These are phyloP conservation scores for Cytospora paraplurivora DNA, from an alignment of 2,329 filamentous ascomycete genomes.

Conservation along the genomic window DNA sequence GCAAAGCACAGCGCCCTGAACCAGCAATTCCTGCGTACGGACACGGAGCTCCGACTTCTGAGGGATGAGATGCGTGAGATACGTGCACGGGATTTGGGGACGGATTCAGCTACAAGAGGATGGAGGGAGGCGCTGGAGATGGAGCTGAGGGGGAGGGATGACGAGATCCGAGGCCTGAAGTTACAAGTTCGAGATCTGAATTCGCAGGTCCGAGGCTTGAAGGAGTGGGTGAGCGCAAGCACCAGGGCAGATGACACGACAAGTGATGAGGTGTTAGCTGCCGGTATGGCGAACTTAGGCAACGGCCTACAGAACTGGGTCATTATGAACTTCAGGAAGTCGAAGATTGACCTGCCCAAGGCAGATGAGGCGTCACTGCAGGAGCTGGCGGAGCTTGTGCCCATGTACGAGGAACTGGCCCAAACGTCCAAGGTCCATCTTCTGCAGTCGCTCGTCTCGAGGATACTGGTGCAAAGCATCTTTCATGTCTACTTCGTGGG, in stretches of 20 bases:
- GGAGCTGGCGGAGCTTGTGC: conserved; percentile 53
- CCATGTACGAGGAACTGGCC: conserved; percentile 59
- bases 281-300: conserved; percentile 61
- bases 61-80: conserved; percentile 53
- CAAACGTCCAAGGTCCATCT: conserved; percentile 60
- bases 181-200: conserved; percentile 53
- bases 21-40: conserved; percentile 53
- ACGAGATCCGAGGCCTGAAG: conserved; percentile 56
- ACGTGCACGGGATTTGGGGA: conserved; percentile 50
- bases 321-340: conserved; percentile 67
- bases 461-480: conserved; percentile 60
- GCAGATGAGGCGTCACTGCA: conserved; percentile 45
- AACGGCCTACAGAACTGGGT: conserved; percentile 76
- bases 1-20: conserved; percentile 55
- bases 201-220: conserved; percentile 66
- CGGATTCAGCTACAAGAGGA: conserved; percentile 49
- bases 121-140: conserved; percentile 51
- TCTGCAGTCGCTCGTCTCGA: conserved; percentile 63
- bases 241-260: conserved; percentile 62
- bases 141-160: conserved; percentile 53
- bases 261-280: conserved; percentile 69
- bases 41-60: conserved; percentile 56
- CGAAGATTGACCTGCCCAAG: conserved; percentile 55
- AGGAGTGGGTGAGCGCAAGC: conserved; percentile 70
- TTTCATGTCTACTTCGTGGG: conserved; percentile 68